A percentile compares a stretch with the other conserved stretches of the same genome.
Conservation (phyloP, 2,329 filamentous ascomycete species). For the Emericellopsis atlantica region DNA sequence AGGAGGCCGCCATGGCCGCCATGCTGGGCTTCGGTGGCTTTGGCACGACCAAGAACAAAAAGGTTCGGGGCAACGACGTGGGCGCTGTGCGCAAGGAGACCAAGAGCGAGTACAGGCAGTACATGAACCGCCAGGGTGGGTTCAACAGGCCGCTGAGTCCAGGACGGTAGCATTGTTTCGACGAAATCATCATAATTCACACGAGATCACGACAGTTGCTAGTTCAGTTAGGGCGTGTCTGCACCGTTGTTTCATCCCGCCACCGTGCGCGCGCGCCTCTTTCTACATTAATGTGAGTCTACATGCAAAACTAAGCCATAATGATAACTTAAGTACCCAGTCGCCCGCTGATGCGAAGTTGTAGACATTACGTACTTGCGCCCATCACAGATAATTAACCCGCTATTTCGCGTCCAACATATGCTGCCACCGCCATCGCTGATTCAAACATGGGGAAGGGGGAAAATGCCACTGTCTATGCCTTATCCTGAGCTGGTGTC, state of each 20-base stretch:
- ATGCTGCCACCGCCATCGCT: too few relatives aligned
- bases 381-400: not conserved
- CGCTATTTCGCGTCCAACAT: too few relatives aligned
- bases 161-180: slow-evolving; percentile 14
- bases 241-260: too few relatives aligned
- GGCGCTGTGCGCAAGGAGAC: slow-evolving; percentile 83
- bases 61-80: slow-evolving; percentile 76
- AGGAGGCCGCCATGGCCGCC: slow-evolving; percentile 61
- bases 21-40: slow-evolving; percentile 89
- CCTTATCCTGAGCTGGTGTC: slow-evolving; percentile 7
- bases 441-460: too few relatives aligned
- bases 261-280: too few relatives aligned
- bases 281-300: too few relatives aligned
- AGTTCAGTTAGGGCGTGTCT: too few relatives aligned
- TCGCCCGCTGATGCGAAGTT: slow-evolving; percentile 7
- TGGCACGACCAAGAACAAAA: slow-evolving; percentile 75
- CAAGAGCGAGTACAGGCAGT: slow-evolving; percentile 90
- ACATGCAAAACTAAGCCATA: too few relatives aligned
- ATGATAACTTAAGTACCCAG: not conserved
- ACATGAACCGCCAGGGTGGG: slow-evolving; percentile 79
- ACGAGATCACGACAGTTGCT: not conserved
- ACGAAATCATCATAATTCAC: not conserved
- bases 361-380: slow-evolving; percentile 24
- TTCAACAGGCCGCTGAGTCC: slow-evolving; percentile 71
- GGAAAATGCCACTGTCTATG: slow-evolving; percentile 3